Evolutionary conservation across 2,329 filamentous ascomycete species (phyloP), one percentile per base, ranked within the genome.

Genomic region (Tolypocladium pustulatum): DNA sequence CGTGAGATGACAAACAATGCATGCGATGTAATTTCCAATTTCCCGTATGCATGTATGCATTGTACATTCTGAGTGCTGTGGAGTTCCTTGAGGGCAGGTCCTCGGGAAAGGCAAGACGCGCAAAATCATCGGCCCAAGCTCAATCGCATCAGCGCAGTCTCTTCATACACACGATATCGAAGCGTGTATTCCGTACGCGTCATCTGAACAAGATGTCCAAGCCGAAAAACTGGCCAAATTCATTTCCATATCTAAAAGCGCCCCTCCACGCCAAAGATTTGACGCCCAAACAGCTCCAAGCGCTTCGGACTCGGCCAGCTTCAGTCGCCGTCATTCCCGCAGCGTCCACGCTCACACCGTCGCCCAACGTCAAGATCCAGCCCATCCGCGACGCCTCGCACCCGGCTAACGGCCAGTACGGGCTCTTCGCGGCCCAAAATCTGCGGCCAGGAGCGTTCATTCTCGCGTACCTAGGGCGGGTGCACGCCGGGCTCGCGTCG

Each of bases 391-490:
- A 78, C 56, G 68, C 77, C 0, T 63, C 68, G 0, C 85, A 88
- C 65, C 85, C 85, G 0, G 84, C 85, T 15, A 64, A 73, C 64
- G 79, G 80, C 4, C 85, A 88, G 68, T 70, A 67, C 56, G 85
- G 85, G 0, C 80, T 88, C 37, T 87, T 86, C 65, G 83, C 85
- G 4, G 71, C 79, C 1, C 76, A 75, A 9, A 67, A 77, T 57
- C 76, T 88, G 12, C 66, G 72, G 15, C 78, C 84, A 0, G 83
- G 81, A 1, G 72, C 75, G 1, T 78, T 87, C 51, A 77, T 88
- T 55, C 64, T 87, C n/a, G 79, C 80, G 22, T 88, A 88, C 67
- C 72, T 86, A 4, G 85, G 85, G 7, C 72, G 81, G 20, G 73
- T 85, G 54, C 85, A 88, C 69, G 43, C 5, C 12, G 43, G 43